These are phyloP conservation scores for Schizochytrium sp. DNA, from an alignment of 108 stramenopile species.

Conservation along the genomic window DNA sequence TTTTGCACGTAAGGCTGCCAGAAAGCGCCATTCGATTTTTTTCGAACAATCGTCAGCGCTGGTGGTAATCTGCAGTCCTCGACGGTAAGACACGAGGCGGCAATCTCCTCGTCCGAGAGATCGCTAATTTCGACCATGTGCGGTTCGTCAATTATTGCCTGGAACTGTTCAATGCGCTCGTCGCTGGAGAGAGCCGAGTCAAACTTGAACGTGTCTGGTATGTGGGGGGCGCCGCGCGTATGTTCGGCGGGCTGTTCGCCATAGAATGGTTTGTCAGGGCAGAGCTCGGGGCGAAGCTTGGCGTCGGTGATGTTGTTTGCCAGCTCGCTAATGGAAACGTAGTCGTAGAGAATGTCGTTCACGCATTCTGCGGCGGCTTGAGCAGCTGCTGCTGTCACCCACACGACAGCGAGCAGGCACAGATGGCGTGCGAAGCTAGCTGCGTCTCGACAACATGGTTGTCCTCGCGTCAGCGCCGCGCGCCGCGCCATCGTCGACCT, in stretches of 20 bases:
- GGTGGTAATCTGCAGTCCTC: background rate
- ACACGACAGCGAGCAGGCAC: too few species aligned
- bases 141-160: background rate
- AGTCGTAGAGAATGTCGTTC: too few species aligned
- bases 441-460: too few species aligned
- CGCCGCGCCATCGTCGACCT: too few species aligned
- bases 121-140: background rate
- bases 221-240: background rate
- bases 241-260: background rate
- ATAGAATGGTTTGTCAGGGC: too few species aligned
- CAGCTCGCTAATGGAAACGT: too few species aligned
- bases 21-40: background rate
- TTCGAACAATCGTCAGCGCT: background rate
- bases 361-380: too few species aligned
- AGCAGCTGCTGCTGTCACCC: too few species aligned
- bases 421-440: too few species aligned
- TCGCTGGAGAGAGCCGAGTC: background rate
- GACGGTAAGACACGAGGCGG: background rate
- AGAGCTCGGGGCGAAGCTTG: too few species aligned
- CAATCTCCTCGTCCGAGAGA: background rate
- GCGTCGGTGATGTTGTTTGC: too few species aligned
- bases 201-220: background rate
- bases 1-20: background rate
- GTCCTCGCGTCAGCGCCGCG: too few species aligned
- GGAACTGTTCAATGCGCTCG: background rate